Conservation (phyloP, 495 filamentous ascomycete species). For the Aspergillus homomorphus region DNA sequence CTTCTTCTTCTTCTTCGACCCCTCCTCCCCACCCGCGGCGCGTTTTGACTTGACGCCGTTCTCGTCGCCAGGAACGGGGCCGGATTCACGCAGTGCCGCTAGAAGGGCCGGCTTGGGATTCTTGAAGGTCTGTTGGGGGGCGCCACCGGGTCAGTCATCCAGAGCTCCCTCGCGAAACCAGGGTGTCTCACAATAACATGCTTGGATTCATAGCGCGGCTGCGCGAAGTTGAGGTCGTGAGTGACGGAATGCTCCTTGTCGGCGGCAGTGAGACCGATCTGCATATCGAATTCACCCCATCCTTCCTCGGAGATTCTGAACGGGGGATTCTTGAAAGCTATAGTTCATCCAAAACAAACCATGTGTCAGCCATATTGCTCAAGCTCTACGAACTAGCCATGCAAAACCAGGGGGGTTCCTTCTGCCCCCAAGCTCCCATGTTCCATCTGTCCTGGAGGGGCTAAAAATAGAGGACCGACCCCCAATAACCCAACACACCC, state of each 20-base stretch:
- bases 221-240: constrained; percentile 92
- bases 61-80: constrained; percentile 75
- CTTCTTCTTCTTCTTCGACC: constrained; percentile 73
- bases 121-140: constrained; percentile 63
- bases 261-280: constrained; percentile 71
- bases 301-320: constrained; percentile 91
- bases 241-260: constrained; percentile 77
- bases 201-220: constrained; percentile 74
- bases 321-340: constrained; percentile 76
- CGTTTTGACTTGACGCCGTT: constrained; percentile 56
- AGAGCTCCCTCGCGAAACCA: neutral
- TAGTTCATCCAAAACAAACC: neutral
- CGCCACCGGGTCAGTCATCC: neutral
- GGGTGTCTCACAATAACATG: constrained; percentile 65
- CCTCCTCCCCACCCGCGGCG: constrained; percentile 50
- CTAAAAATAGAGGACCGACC: neutral
- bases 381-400: neutral
- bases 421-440: neutral
- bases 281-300: constrained; percentile 99
- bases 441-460: neutral
- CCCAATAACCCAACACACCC: neutral
- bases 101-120: constrained; percentile 85
- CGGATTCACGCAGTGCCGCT: constrained; percentile 70
- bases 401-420: neutral
- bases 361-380: constrained; percentile 5